Conservation (phyloP, 495 filamentous ascomycete genomes). For the Aspergillus leporis region DNA sequence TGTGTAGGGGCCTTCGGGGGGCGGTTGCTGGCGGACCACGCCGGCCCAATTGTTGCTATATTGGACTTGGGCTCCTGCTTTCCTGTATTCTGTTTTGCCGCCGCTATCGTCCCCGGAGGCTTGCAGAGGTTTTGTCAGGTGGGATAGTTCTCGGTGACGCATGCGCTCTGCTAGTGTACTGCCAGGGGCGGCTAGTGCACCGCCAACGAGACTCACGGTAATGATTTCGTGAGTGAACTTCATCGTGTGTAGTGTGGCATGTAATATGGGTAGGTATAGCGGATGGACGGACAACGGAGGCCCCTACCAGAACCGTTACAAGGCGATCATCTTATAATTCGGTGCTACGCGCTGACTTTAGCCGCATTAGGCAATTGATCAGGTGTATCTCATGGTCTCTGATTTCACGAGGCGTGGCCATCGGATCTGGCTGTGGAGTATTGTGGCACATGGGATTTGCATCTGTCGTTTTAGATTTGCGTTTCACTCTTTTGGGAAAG, state of each 20-base stretch:
- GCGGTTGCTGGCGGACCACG: constrained; percentile 49
- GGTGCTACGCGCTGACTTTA: not conserved
- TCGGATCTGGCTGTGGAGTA: not conserved
- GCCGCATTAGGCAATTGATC: constrained; percentile 31
- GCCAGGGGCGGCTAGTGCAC: constrained; percentile 31
- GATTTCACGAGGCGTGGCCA: not conserved
- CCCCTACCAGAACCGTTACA: not conserved
- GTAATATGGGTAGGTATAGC: not conserved
- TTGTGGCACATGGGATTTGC: not conserved
- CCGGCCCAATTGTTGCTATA: constrained; percentile 65
- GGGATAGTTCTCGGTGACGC: constrained; percentile 26
- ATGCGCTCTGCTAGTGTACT: constrained; percentile 31
- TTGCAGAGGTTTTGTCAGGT: constrained; percentile 26
- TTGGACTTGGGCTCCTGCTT: constrained; percentile 28
- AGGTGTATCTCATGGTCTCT: constrained; percentile 19
- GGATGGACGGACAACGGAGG: not conserved
- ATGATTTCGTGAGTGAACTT: constrained; percentile 26
- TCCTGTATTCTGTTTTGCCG: constrained; percentile 20
- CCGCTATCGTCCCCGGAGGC: constrained; percentile 13
- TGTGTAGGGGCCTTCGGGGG: constrained; percentile 47
- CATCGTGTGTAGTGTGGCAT: constrained; percentile 23
- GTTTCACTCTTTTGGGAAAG: not conserved
- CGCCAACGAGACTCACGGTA: constrained; percentile 23
- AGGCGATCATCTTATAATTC: not conserved
- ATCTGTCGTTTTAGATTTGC: not conserved